These are phyloP conservation scores for Hyaloperonospora arabidopsidis DNA, from an alignment of 352 stramenopile genomes.

Conservation along the genomic window DNA sequence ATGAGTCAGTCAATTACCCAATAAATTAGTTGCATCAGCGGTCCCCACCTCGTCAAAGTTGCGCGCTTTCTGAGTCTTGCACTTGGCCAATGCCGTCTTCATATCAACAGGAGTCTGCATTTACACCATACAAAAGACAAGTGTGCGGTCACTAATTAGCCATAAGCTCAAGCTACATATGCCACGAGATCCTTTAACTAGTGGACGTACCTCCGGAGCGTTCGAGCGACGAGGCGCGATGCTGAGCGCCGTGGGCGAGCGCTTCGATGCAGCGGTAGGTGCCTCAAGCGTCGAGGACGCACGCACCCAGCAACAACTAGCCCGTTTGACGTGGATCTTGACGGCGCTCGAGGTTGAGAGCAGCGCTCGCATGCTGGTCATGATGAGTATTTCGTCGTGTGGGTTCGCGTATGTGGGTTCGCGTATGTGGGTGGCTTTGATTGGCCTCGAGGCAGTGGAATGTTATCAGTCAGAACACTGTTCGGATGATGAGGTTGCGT, in stretches of 20 bases:
- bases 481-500: too few species aligned
- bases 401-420: conserved; percentile 16
- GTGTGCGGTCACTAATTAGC: too few species aligned
- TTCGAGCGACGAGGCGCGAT: conserved; percentile 53
- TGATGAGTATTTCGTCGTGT: too few species aligned
- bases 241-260: conserved; percentile 58
- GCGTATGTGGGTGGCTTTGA: too few species aligned
- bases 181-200: neutral
- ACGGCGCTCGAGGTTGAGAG: conserved; percentile 27
- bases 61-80: conserved; percentile 52
- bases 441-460: too few species aligned
- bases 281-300: conserved; percentile 35
- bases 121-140: conserved; percentile 3
- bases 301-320: conserved; percentile 37
- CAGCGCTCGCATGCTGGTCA: conserved; percentile 41
- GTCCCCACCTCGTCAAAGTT: conserved; percentile 80
- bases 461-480: too few species aligned
- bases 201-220: conserved; percentile 37
- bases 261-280: conserved; percentile 16
- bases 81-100: conserved; percentile 42
- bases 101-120: conserved; percentile 58
- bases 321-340: conserved; percentile 27
- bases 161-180: conserved; percentile 5
- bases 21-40: too few species aligned
- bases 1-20: too few species aligned